Percentiles rank a stretch among this genome's conserved stretches.
Conservation (phyloP, 148 eudicot species). For the Vaccinium corymbosum region DNA sequence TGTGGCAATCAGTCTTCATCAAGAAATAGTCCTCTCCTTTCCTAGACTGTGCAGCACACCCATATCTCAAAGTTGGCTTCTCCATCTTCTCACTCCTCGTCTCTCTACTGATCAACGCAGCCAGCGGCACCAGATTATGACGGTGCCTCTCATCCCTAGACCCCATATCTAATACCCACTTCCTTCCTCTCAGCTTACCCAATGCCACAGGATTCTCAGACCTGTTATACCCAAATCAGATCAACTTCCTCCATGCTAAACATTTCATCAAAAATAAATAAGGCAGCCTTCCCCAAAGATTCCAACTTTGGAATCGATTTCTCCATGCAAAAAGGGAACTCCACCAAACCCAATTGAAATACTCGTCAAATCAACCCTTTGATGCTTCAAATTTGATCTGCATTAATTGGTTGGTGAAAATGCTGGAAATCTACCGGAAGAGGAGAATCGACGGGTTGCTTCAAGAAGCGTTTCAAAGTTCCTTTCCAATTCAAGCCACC, state of each 20-base stretch:
- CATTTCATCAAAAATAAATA: background rate
- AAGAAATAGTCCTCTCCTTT: conserved; percentile 95
- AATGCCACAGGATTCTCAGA: background rate
- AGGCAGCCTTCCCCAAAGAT: background rate
- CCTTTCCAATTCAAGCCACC: background rate
- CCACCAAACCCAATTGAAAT: background rate
- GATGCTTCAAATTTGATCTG: background rate
- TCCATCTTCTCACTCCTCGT: conserved; percentile 72
- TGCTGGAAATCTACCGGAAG: background rate
- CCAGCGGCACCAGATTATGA: conserved; percentile 67
- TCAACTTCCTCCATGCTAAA: background rate
- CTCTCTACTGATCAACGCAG: conserved; percentile 82
- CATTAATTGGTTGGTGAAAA: background rate
- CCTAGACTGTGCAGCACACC: conserved; percentile 88
- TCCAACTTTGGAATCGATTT: background rate
- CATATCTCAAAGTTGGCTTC: conserved; percentile 71
- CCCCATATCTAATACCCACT: conserved; percentile 23
- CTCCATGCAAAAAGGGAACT: background rate
- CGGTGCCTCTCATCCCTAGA: conserved; percentile 48
- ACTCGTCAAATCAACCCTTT: background rate
- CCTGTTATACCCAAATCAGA: background rate
- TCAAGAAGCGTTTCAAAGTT: no score
- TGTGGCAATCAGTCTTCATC: conserved; percentile 67
- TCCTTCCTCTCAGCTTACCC: background rate
- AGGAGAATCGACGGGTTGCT: background rate